phyloP scores from a whole-genome alignment of 1,284 basidiomycete species.

The Ceratobasidium sp. region DNA sequence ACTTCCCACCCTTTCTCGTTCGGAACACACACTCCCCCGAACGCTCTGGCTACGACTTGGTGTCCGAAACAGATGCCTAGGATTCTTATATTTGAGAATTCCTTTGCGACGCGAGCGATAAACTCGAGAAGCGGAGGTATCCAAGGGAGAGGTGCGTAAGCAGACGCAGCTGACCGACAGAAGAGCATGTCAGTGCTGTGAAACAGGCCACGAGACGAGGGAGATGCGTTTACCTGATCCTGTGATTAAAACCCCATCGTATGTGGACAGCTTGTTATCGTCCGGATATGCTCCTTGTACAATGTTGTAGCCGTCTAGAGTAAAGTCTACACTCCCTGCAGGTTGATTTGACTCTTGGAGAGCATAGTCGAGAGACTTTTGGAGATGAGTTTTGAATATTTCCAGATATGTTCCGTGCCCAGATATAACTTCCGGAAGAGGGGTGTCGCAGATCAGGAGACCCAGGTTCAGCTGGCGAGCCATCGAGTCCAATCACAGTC shows the following conservation, averaged over 20 bases:
- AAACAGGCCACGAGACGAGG: not conserved
- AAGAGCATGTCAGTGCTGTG: not conserved
- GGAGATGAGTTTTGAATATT: conserved; percentile 53
- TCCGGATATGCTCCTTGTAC: conserved; percentile 63
- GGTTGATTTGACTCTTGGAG: not conserved
- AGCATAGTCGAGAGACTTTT: conserved; percentile 14
- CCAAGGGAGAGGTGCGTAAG: conserved; percentile 75
- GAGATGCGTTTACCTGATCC: conserved; percentile 60
- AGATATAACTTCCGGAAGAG: conserved; percentile 55
- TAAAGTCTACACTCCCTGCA: conserved; percentile 49
- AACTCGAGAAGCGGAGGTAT: conserved; percentile 69
- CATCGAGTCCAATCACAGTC: not conserved
- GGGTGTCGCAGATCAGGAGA: conserved; percentile 66
- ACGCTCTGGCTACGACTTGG: conserved; percentile 79
- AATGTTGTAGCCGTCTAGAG: conserved; percentile 66
- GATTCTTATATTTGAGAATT: conserved; percentile 66
- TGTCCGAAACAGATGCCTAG: conserved; percentile 91
- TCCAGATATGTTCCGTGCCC: conserved; percentile 60
- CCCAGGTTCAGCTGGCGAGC: conserved; percentile 51
- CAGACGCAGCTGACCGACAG: conserved; percentile 60
- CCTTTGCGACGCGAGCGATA: conserved; percentile 56
- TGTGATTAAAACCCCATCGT: conserved; percentile 68
- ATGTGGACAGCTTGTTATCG: conserved; percentile 51
- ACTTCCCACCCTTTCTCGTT: conserved; percentile 76
- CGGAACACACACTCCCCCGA: conserved; percentile 72